Percentiles rank a stretch among this genome's conserved stretches.
Evolutionary conservation across 2,329 filamentous ascomycete species (phyloP).

Genomic region (Colletotrichum sp.): DNA sequence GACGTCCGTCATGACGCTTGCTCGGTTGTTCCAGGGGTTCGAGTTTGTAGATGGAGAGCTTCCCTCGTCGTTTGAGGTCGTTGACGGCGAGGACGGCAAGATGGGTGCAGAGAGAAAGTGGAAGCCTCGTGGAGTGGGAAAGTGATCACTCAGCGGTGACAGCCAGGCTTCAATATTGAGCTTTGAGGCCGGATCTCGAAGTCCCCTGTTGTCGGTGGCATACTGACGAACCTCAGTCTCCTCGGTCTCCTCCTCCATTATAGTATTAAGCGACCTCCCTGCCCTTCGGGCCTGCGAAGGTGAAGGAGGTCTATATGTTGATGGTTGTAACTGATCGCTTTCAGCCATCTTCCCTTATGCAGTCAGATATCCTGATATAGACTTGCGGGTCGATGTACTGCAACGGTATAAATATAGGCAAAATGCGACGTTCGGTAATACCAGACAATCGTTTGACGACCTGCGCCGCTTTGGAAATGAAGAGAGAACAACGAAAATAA

Average conservation of each 20-base stretch:
- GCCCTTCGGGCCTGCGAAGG: slow-evolving; percentile 63
- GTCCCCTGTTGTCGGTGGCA: slow-evolving; percentile 26
- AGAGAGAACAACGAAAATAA: slow-evolving; percentile 30
- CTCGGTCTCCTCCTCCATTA: slow-evolving; percentile 64
- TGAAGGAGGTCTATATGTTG: slow-evolving; percentile 51
- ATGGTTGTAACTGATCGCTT: slow-evolving; percentile 41
- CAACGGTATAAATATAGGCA: slow-evolving; percentile 14
- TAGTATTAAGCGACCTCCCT: slow-evolving; percentile 64
- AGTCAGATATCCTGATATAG: slow-evolving; percentile 32
- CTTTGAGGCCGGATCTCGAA: slow-evolving; percentile 36
- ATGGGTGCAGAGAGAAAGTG: slow-evolving; percentile 69
- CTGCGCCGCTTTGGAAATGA: slow-evolving; percentile 33
- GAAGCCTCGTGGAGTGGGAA: slow-evolving; percentile 73
- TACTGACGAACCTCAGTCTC: slow-evolving; percentile 41
- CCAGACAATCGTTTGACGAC: slow-evolving; percentile 33
- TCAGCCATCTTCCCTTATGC: slow-evolving; percentile 51
- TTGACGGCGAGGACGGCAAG: slow-evolving; percentile 66
- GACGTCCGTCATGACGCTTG: slow-evolving; percentile 66
- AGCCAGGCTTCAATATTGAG: slow-evolving; percentile 64
- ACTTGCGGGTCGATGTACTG: slow-evolving; percentile 3
- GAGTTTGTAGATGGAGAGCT: slow-evolving; percentile 61
- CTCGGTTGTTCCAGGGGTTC: slow-evolving; percentile 66
- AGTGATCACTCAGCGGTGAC: slow-evolving; percentile 67
- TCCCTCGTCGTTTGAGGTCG: slow-evolving; percentile 54
- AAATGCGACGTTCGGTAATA: slow-evolving; percentile 9